Base-by-base conservation (phyloP, 768 basidiomycete genomes). In the Cystobasidium ongulense region DNA sequence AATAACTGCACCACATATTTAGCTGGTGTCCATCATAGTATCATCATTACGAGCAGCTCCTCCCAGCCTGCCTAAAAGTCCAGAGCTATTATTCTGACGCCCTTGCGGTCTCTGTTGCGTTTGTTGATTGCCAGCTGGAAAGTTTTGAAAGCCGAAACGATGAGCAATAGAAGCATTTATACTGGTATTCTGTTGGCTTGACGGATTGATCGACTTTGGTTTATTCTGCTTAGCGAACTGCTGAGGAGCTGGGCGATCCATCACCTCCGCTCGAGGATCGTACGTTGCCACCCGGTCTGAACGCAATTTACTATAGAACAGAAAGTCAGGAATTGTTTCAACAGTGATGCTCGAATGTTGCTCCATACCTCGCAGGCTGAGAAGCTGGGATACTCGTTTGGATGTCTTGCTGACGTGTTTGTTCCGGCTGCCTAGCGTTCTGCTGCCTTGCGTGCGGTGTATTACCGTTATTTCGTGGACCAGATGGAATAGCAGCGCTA, bases 241-340 rank as follows among this genome's bases (percentile, higher is more conserved):
- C 38, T 59, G 68, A 7, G 53, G 33, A 1, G 27, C 13, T 8
- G 68, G 50, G 13, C 53, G 27, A 17, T 54, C 54, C 18, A 46
- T 25, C 18, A 71, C 39, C 13, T 33, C 21, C 5, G 68, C 68
- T 54, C 68, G 50, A n/a, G 52, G 52, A 38, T 71, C 68, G 35
- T 54, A 59, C 23, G 33, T 17, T 7, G 54, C 53, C 31, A 71
- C 21, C 46, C 35, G 29, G 21, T 71, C 68, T 52, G 68, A 54
- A 29, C 68, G 52, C 52, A 71, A 29, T 25, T 54, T 52, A 17
- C 68, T 71, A 33, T 59, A 25, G 36, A 43, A 17, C 5, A 43
- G 10, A n/a, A 29, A 17, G 41, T 66, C 33, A 66, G 41, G 10
- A 5, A 33, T 63, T 27, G 33, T 18, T 39, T 27, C 15, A 23